Conservation (phyloP, 1,284 basidiomycete species). For the Mycena citricolor region DNA sequence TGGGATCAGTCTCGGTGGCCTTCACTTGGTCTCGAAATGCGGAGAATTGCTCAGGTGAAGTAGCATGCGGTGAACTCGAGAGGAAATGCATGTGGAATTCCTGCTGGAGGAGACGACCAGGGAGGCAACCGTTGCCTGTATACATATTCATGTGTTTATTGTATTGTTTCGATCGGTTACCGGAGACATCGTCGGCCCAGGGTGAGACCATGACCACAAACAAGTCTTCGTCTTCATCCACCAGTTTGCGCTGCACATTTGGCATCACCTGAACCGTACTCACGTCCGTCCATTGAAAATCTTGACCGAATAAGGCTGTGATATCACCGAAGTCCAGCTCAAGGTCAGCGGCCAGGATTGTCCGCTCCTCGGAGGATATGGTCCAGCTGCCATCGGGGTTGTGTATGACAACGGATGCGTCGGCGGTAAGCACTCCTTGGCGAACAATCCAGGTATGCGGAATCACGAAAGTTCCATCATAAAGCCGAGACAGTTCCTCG, state of each 20-base stretch:
- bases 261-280: conserved; percentile 7
- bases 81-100: conserved; percentile 15
- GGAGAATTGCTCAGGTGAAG: conserved; percentile 6
- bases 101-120: conserved; percentile 16
- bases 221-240: conserved; percentile 13
- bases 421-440: conserved; percentile 13
- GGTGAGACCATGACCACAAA: conserved; percentile 20
- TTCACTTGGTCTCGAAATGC: conserved; percentile 4
- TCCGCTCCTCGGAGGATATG: neutral
- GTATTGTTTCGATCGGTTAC: conserved; percentile 27
- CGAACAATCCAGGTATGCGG: conserved; percentile 25
- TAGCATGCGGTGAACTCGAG: conserved; percentile 14
- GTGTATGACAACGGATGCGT: neutral
- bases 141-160: conserved; percentile 30
- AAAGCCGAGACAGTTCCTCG: conserved; percentile 25
- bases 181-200: conserved; percentile 26
- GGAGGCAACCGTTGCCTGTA: conserved; percentile 3
- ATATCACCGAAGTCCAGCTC: neutral
- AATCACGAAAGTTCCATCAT: conserved; percentile 24
- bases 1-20: conserved; percentile 2
- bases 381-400: neutral
- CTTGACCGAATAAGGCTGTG: neutral
- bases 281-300: neutral
- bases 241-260: conserved; percentile 5
- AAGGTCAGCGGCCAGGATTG: neutral